Base-by-base conservation (phyloP, 1,284 basidiomycete species). In the Irpex lacteus region DNA sequence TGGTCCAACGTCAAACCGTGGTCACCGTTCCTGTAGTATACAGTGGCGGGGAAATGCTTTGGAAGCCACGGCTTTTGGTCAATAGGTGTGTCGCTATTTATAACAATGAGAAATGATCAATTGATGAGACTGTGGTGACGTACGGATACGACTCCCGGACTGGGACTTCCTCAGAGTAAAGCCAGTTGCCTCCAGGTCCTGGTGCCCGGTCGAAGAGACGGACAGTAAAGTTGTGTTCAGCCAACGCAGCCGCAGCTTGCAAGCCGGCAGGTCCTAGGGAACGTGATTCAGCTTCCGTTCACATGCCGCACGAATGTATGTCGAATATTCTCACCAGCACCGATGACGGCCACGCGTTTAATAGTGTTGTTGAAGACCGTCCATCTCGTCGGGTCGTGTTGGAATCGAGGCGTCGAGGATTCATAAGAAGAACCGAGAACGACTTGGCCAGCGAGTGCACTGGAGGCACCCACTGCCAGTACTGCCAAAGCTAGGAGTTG, bases 181-280 rank as follows among this genome's bases (percentile, higher is more conserved):
- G 47, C 60, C 60, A 60, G 44, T 60, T 60, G 19, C 60, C 60
- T 21, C 60, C 60, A 4, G 60, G 60, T n/a, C 47, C 60, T n/a
- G 60, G 60, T 1, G 60, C 60, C n/a, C 60, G 44, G 11, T 60
- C 60, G 15, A 60, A 60, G 32, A 60, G 47, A n/a, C 21, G 21
- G 9, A 49, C 47, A 5, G 40, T 49, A 21, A 60, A 60, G 21
- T 60, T 49, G 13, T 34, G 60, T 19, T 60, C 70, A 69, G 44
- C 44, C n/a, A 52, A 54, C 8, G 50, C 50, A 13, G 50, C 50
- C 9, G 60, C 60, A 15, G 60, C 60, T 34, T 61, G 60, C 5
- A 61, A 49, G 19, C 60, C 60, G 11, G 52, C 60, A 21, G 60
- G 60, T n/a, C 60, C 60, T 61, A 49, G 1, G 19, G 32, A 21